Evolutionary conservation across 2,329 filamentous ascomycete species (phyloP).

Genomic region (Aspergillus pseudoviridinutans): DNA sequence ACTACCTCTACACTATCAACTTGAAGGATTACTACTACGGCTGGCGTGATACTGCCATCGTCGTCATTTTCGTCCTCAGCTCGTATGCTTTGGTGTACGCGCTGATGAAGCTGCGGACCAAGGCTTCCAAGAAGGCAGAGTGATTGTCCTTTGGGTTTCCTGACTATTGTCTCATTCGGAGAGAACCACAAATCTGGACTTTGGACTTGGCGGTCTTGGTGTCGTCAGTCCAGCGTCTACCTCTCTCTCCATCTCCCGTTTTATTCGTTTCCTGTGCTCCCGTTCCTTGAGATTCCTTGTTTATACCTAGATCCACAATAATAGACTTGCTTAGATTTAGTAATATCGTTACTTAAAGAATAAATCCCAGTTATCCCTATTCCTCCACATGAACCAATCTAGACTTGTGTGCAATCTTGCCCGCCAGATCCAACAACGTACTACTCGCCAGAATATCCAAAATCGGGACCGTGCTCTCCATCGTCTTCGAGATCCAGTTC

Average conservation of each 20-base stretch:
- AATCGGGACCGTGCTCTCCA: constrained; percentile 26
- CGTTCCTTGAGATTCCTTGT: no score
- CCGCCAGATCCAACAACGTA: constrained; percentile 20
- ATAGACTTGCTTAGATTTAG: background rate
- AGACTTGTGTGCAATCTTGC: constrained; percentile 15
- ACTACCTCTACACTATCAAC: constrained; percentile 59
- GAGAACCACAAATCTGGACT: no score
- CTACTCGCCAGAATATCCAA: constrained; percentile 25
- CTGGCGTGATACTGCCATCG: constrained; percentile 62
- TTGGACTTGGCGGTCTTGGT: background rate
- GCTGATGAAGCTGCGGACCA: constrained; percentile 35
- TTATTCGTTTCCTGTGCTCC: background rate
- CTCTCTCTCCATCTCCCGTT: background rate
- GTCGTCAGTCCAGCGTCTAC: background rate
- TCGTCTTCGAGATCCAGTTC: constrained; percentile 39
- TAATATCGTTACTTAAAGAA: background rate
- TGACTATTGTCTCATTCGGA: background rate
- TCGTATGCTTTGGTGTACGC: constrained; percentile 49
- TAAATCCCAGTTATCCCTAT: background rate
- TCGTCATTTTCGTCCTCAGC: constrained; percentile 52
- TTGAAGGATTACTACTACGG: constrained; percentile 59
- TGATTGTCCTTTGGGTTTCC: constrained; percentile 4
- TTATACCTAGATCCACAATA: background rate
- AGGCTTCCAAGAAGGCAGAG: constrained; percentile 32
- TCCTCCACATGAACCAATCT: constrained; percentile 17